Evolutionary conservation across 305 asterid species (phyloP).

Genomic region (Fraxinus xanthoxyloides): DNA sequence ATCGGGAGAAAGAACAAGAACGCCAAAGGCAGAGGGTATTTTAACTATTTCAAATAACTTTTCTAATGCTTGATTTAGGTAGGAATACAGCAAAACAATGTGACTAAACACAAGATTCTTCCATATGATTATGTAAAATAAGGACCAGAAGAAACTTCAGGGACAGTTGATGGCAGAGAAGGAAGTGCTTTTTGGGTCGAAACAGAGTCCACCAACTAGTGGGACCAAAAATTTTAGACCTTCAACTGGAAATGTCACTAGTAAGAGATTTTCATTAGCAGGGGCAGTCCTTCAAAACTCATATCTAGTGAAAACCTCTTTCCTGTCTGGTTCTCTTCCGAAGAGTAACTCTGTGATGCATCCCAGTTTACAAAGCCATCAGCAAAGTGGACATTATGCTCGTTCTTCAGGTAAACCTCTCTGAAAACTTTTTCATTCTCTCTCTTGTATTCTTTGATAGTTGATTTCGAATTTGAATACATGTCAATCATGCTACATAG

Average conservation of each 20-base stretch:
- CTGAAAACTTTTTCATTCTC: background rate
- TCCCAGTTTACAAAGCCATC: slow-evolving; percentile 35
- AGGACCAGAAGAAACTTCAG: slow-evolving; percentile 90
- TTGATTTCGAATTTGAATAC: background rate
- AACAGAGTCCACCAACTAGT: slow-evolving; percentile 73
- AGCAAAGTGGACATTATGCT: slow-evolving; percentile 22
- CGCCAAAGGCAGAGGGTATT: slow-evolving; percentile 78
- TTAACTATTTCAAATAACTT: slow-evolving; percentile 9
- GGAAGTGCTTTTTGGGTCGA: slow-evolving; percentile 81
- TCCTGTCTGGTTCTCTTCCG: slow-evolving; percentile 33
- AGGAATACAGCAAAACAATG: slow-evolving; percentile 10
- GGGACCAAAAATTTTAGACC: slow-evolving; percentile 50
- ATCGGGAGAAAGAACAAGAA: slow-evolving; percentile 74
- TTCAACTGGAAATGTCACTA: slow-evolving; percentile 44
- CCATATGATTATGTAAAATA: background rate
- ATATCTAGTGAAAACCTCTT: slow-evolving; percentile 38
- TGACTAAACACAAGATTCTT: slow-evolving; percentile 1
- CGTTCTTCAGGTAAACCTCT: slow-evolving; percentile 45
- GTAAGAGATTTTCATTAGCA: slow-evolving; percentile 63
- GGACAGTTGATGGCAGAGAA: slow-evolving; percentile 73
- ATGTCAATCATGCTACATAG: background rate
- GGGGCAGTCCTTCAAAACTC: slow-evolving; percentile 64
- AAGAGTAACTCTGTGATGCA: slow-evolving; percentile 42
- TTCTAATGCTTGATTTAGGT: background rate
- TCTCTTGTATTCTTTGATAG: background rate